phyloP scores from a whole-genome alignment of 169 alveolate species.

The Pseudocohnilembus persalinus region DNA sequence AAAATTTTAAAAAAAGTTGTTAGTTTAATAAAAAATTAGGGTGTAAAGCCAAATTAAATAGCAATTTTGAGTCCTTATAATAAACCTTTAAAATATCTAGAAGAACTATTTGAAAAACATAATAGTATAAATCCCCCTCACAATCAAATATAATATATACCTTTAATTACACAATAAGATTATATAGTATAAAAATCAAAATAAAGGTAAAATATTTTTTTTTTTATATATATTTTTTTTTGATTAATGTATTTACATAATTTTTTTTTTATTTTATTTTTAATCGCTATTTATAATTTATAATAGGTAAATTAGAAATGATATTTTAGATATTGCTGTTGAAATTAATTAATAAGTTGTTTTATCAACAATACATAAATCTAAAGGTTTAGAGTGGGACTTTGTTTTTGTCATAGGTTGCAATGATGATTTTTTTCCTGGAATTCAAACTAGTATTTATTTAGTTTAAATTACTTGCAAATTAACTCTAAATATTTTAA shows the following conservation, averaged over 20 bases:
- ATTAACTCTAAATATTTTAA: slow-evolving; percentile 1
- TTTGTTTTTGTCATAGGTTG: slow-evolving; percentile 2
- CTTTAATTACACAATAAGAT: not conserved
- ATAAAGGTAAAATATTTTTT: not conserved
- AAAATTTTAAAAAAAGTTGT: too few species aligned
- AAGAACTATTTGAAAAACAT: not conserved
- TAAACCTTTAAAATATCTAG: not conserved
- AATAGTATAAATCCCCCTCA: not conserved
- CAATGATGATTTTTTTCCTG: slow-evolving; percentile 20
- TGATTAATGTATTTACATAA: too few species aligned
- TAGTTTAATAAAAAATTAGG: too few species aligned
- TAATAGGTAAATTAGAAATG: not conserved
- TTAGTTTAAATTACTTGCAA: not conserved
- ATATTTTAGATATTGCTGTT: not conserved
- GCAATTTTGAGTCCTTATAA: not conserved
- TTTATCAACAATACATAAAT: slow-evolving; percentile 20
- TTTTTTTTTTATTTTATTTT: too few species aligned
- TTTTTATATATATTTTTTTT: too few species aligned
- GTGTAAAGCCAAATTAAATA: not conserved
- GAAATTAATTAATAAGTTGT: slow-evolving; percentile 3
- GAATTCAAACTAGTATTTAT: not conserved
- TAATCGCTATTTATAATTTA: too few species aligned
- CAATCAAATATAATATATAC: too few species aligned
- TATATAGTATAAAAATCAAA: not conserved
- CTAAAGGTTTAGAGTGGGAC: slow-evolving; percentile 29